phyloP scores from a whole-genome alignment of 805 yeast species.

The Wickerhamomyces ciferrii region DNA sequence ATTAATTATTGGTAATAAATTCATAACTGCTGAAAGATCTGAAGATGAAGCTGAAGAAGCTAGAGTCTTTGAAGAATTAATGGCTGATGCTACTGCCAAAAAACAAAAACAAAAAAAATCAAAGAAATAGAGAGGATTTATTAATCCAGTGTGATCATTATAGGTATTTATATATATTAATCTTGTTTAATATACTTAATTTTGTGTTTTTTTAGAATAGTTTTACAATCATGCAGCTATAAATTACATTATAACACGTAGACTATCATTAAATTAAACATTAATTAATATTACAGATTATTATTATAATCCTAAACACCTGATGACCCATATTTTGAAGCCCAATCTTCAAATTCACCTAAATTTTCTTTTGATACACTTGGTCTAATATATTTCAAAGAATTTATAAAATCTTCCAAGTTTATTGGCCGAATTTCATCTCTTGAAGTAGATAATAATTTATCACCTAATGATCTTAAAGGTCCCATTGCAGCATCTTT shows the following conservation, averaged over 20 bases:
- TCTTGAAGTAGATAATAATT: conserved; percentile 59
- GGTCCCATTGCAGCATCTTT: conserved; percentile 99
- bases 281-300: no score
- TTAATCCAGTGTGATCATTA: neutral
- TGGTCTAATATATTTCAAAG: conserved; percentile 78
- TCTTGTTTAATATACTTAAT: no score
- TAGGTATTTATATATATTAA: neutral
- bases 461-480: conserved; percentile 81
- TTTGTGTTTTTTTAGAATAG: no score
- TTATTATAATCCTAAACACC: conserved; percentile 1
- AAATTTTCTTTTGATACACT: conserved; percentile 84
- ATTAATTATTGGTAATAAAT: conserved; percentile 62
- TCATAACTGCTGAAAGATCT: conserved; percentile 63
- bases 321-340: conserved; percentile 4
- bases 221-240: no score
- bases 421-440: conserved; percentile 75
- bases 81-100: conserved; percentile 65
- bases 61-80: conserved; percentile 82
- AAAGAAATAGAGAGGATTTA: neutral
- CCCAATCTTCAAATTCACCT: conserved; percentile 83
- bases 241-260: no score
- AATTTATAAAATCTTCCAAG: conserved; percentile 65
- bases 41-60: conserved; percentile 93
- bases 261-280: no score
- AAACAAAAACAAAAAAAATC: conserved; percentile 4